Percentiles rank a stretch among this genome's conserved stretches.
Evolutionary conservation across 352 stramenopile species (phyloP).

Genomic region (Phytophthora melonis): DNA sequence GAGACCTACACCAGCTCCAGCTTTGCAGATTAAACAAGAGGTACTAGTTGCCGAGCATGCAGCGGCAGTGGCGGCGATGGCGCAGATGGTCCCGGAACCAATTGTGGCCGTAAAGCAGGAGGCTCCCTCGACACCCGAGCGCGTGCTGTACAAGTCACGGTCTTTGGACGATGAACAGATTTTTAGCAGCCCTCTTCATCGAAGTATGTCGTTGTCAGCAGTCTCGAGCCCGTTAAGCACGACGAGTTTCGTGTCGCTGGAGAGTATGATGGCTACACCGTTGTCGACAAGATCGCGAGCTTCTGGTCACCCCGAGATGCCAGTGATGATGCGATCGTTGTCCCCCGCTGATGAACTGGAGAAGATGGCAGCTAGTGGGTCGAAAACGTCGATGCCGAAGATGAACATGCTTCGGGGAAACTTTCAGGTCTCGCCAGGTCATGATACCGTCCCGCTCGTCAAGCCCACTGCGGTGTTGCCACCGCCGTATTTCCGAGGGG

Average conservation of each 20-base stretch:
- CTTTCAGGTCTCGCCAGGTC: slow-evolving; percentile 47
- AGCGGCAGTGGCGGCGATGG: slow-evolving; percentile 1
- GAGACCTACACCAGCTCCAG: background rate
- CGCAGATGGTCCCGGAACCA: slow-evolving; percentile 4
- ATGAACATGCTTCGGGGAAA: slow-evolving; percentile 74
- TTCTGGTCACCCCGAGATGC: slow-evolving; percentile 24
- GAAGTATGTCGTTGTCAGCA: slow-evolving; percentile 35
- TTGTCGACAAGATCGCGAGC: slow-evolving; percentile 36
- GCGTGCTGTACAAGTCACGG: slow-evolving; percentile 9
- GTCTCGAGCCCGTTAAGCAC: slow-evolving; percentile 38
- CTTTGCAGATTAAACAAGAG: slow-evolving; percentile 19
- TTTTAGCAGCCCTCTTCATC: slow-evolving; percentile 58
- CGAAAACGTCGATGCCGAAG: slow-evolving; percentile 60
- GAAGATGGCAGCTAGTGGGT: slow-evolving; percentile 61
- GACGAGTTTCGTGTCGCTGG: slow-evolving; percentile 48
- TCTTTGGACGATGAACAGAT: slow-evolving; percentile 27
- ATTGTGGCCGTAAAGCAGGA: slow-evolving; percentile 32
- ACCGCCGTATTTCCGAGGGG: slow-evolving; percentile 72
- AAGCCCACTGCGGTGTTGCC: slow-evolving; percentile 51
- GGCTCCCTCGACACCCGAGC: slow-evolving; percentile 20
- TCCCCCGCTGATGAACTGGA: slow-evolving; percentile 70
- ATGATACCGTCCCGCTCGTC: slow-evolving; percentile 28
- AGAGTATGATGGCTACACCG: slow-evolving; percentile 36
- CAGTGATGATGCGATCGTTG: slow-evolving; percentile 47
- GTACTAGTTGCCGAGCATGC: background rate